Base-by-base conservation (phyloP, 305 asterid species). In the Petunia hybrid region DNA sequence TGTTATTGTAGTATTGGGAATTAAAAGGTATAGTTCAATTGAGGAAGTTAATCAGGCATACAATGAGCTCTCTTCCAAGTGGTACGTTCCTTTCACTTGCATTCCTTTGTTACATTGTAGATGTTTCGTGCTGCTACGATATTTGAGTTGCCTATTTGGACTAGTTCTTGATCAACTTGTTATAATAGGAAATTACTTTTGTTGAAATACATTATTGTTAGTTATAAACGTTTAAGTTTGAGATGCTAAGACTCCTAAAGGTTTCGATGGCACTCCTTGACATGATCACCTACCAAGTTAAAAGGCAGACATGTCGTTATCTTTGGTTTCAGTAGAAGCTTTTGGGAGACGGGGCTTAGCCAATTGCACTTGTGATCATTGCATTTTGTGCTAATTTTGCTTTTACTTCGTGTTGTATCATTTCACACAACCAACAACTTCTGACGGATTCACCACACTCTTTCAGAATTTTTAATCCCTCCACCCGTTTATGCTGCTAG, bases 11-110 rank as follows among this genome's bases (percentile, higher is more conserved):
- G 99, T 88, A 80, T 89, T 96, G 91, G 94, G 98, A 68, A 89
- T 94, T 71, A 88, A 84, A 14, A 82, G 79, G 87, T 89, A 86
- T 82, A 92, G 98, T 83, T 87, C 97, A 60, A 84, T 87, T 63
- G 97, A 94, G 51, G 93, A 90, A 86, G 97, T 96, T 62, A 85
- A 86, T 48, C 85, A 71, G 84, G 98, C 98, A 38, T 93, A 94
- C 77, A 88, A 92, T 77, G 86, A 86, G 76, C 89, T 94, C 83
- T 82, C 85, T 31, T 88, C 97, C 71, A 80, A 87, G 67, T 87
- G 97, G 99, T 96, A 89, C 67, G 43, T 65, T 63, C 63, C 13
- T 65, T 36, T 31, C 31, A 14, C 68, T 53, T 22, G 8, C 43
- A 40, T n/a, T 81, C 22, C 36, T 14, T 61, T 13, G 76, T 53